Percentiles rank a stretch among this genome's conserved stretches.
Evolutionary conservation across 2,329 filamentous ascomycete genomes (phyloP).

Genomic region (Talaromyces sp.): DNA sequence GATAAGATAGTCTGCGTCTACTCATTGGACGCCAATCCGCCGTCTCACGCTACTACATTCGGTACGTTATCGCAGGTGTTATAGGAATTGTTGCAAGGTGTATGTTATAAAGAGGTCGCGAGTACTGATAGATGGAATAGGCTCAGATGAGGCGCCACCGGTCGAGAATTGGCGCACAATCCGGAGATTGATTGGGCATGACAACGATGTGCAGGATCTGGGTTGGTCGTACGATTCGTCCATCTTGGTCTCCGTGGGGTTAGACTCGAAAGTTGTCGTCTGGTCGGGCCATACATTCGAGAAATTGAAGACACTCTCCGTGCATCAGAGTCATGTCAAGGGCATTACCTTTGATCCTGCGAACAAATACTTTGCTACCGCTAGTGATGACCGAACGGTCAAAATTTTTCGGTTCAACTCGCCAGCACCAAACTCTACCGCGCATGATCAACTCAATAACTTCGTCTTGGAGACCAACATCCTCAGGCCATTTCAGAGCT

Average conservation of each 20-base stretch:
- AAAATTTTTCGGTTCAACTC: slow-evolving; percentile 95
- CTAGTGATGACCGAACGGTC: slow-evolving; percentile 93
- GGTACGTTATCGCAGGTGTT: slow-evolving; percentile 54
- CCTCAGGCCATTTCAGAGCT: slow-evolving; percentile 78
- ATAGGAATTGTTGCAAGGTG: not conserved
- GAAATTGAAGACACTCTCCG: slow-evolving; percentile 87
- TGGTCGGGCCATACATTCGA: slow-evolving; percentile 99
- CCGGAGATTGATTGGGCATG: slow-evolving; percentile 87
- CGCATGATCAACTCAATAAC: slow-evolving; percentile 95
- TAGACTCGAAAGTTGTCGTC: slow-evolving; percentile 96
- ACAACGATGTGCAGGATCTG: slow-evolving; percentile 97
- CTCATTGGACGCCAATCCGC: slow-evolving; percentile 76
- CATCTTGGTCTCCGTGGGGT: slow-evolving; percentile 87
- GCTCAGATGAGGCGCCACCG: slow-evolving; percentile 81
- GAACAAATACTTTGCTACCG: slow-evolving; percentile 98
- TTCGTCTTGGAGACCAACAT: slow-evolving; percentile 95
- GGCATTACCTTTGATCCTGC: slow-evolving; percentile 97
- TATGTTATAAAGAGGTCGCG: not conserved
- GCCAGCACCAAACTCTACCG: slow-evolving; percentile 82
- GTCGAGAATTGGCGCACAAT: slow-evolving; percentile 98
- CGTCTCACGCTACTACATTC: slow-evolving; percentile 72
- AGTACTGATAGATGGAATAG: slow-evolving; percentile 38
- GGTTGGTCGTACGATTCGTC: slow-evolving; percentile 97
- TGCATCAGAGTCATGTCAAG: slow-evolving; percentile 97
- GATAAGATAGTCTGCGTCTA: slow-evolving; percentile 99